Evolutionary conservation across 495 filamentous ascomycete species (phyloP).

Genomic region (Trichocladium uniseriatum): DNA sequence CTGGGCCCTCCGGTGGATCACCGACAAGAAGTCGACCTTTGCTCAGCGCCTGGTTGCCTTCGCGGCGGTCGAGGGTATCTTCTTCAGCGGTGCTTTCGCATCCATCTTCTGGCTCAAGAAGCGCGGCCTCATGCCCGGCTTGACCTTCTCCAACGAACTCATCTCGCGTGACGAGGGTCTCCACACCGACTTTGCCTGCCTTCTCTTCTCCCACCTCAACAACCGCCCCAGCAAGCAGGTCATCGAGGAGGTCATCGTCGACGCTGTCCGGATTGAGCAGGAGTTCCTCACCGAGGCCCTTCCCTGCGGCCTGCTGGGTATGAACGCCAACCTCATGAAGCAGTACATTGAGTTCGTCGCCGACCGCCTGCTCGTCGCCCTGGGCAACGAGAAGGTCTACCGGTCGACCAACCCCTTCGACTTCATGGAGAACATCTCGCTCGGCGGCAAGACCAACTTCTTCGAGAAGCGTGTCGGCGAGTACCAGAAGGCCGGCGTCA

Average conservation of each 20-base stretch:
- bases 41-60: constrained; percentile 94
- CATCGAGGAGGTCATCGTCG: constrained; percentile 79
- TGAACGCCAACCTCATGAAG: constrained; percentile 96
- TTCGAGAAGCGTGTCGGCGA: constrained; percentile 99
- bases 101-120: constrained; percentile 99
- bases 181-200: constrained; percentile 97
- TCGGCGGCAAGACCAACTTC: constrained; percentile 99
- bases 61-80: constrained; percentile 97
- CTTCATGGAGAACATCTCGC: constrained; percentile 99
- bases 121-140: constrained; percentile 95
- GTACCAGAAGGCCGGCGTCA: constrained; percentile 99
- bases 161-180: constrained; percentile 99
- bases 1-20: constrained; percentile 93
- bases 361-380: constrained; percentile 82
- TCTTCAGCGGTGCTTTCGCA: constrained; percentile 98
- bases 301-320: constrained; percentile 83
- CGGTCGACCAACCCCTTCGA: constrained; percentile 92
- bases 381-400: constrained; percentile 92
- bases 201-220: constrained; percentile 91
- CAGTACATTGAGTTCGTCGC: constrained; percentile 99
- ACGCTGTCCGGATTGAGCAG: constrained; percentile 90
- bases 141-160: constrained; percentile 98
- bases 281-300: constrained; percentile 97
- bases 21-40: constrained; percentile 85
- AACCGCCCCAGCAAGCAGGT: constrained; percentile 74